Percentiles rank a stretch among this genome's conserved stretches.
Conservation (phyloP, 257 asterid genomes). For the Przewalskia tangutica region DNA sequence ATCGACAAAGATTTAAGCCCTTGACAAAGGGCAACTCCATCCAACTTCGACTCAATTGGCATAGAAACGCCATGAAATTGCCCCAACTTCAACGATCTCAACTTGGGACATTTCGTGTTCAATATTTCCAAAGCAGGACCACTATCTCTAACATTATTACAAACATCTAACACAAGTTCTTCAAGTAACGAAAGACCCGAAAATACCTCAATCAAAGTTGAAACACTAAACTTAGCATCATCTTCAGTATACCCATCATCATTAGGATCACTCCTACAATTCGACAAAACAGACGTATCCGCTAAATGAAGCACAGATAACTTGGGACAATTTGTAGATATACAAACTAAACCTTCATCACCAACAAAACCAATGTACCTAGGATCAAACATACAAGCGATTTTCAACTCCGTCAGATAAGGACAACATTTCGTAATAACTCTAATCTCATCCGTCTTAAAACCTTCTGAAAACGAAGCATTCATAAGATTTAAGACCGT, state of each 20-base stretch:
- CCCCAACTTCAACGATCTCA: conserved; percentile 62
- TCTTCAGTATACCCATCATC: conserved; percentile 41
- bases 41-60: conserved; percentile 67
- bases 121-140: conserved; percentile 77
- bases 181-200: conserved; percentile 60
- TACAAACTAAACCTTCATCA: conserved; percentile 47
- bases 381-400: conserved; percentile 71
- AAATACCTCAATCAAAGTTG: conserved; percentile 63
- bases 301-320: conserved; percentile 60
- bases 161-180: conserved; percentile 58
- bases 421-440: conserved; percentile 56
- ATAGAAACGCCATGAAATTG: conserved; percentile 70
- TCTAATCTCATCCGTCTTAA: conserved; percentile 56
- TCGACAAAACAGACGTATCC: conserved; percentile 44
- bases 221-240: conserved; percentile 44
- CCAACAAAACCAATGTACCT: conserved; percentile 63
- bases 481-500: conserved; percentile 53
- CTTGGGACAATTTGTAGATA: conserved; percentile 49
- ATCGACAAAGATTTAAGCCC: conserved; percentile 60
- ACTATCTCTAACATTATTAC: conserved; percentile 58
- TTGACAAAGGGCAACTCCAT: conserved; percentile 71
- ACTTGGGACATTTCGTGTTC: conserved; percentile 48
- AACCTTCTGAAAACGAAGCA: conserved; percentile 70
- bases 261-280: conserved; percentile 40
- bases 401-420: conserved; percentile 40